Base-by-base conservation (phyloP, 2,329 filamentous ascomycete species). In the Fusarium kyushuense region DNA sequence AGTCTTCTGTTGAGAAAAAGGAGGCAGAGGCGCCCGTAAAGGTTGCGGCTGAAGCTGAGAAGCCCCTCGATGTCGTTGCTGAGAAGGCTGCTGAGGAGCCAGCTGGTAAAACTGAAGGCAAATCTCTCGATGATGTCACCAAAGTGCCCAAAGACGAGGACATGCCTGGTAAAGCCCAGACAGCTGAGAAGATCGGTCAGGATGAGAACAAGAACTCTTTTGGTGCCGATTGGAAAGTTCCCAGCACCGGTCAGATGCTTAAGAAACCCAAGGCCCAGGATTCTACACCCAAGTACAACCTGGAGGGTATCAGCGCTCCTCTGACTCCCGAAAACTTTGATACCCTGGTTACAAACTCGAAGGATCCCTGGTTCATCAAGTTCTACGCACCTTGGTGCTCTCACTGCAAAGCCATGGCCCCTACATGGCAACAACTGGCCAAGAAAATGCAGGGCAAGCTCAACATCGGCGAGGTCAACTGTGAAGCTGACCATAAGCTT, bases 371-470 rank as follows among this genome's bases (percentile, higher is more conserved):
- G 96, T 97, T 99, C 76, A 89, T 99, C 84, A 99, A 99, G 80
- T 98, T 99, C 78, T 98, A 97, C 78, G 94, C 93, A 19, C 96
- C 96, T 8, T 98, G 95, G 96, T 99, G 96, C 79, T 89, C 90
- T 72, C 96, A 99, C 80, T 99, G 96, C 79, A 92, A 97, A 80
- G 92, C 92, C 36, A 89, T 99, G 86, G 93, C 92, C 35, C 92
- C 96, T 4, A 94, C 89, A 68, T 99, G 96, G 96, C 84, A 89
- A 65, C 92, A 95, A 74, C 88, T 99, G 80, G 92, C 92, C 43
- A 94, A 94, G 77, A 93, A 95, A 75, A 96, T 97, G 92, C 89
- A 94, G 79, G 92, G 91, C 42, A 90, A 88, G 69, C 87, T 99
- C 61, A 97, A 98, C 76, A 85, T 99, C 74, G 96, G 95, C 62